phyloP scores from a whole-genome alignment of 1,284 basidiomycete species.

The Ceratobasidium sp. region DNA sequence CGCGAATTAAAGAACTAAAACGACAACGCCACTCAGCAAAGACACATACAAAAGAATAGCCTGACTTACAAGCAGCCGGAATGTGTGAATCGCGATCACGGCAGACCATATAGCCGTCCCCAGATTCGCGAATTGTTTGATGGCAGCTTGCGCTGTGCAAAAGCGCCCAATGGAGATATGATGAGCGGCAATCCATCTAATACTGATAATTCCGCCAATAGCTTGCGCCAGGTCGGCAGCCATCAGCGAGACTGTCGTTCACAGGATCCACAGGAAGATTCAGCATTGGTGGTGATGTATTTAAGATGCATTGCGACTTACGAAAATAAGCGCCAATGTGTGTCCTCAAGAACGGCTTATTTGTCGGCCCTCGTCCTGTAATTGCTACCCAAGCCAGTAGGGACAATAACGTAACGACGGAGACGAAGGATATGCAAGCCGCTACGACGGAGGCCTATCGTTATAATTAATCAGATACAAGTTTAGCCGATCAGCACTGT shows the following conservation, averaged over 20 bases:
- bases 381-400: slow-evolving; percentile 33
- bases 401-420: slow-evolving; percentile 13
- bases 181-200: slow-evolving; percentile 56
- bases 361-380: slow-evolving; percentile 35
- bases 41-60: slow-evolving; percentile 47
- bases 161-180: slow-evolving; percentile 54
- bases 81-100: slow-evolving; percentile 50
- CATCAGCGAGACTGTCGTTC: slow-evolving; percentile 54
- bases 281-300: background rate
- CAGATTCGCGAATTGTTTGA: slow-evolving; percentile 59
- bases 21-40: background rate
- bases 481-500: slow-evolving; percentile 8
- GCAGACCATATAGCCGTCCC: slow-evolving; percentile 58
- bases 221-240: slow-evolving; percentile 56
- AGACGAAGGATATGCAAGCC: slow-evolving; percentile 32
- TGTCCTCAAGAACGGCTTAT: slow-evolving; percentile 31
- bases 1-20: slow-evolving; percentile 36
- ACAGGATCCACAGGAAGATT: background rate
- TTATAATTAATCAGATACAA: background rate
- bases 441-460: slow-evolving; percentile 31
- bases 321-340: slow-evolving; percentile 39
- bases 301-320: background rate
- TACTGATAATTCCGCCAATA: slow-evolving; percentile 55
- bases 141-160: slow-evolving; percentile 57
- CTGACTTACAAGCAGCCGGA: slow-evolving; percentile 30